Evolutionary conservation across 2,329 filamentous ascomycete species (phyloP).

Genomic region (Chalaropsis ovoidea): DNA sequence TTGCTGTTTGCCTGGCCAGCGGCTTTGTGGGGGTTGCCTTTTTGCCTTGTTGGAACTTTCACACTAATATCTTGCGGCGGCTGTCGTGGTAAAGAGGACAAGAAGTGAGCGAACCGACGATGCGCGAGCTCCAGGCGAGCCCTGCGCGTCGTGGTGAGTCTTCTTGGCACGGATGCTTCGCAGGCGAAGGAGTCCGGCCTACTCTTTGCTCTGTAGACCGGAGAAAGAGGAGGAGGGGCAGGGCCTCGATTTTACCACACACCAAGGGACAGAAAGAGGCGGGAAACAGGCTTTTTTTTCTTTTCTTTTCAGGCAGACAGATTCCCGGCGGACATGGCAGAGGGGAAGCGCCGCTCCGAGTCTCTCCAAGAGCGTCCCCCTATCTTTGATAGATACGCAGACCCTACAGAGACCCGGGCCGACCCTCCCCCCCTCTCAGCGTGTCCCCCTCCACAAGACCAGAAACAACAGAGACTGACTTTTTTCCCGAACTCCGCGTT

Average conservation of each 20-base stretch:
- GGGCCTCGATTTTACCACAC: constrained; percentile 10
- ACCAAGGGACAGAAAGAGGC: neutral
- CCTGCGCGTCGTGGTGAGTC: neutral
- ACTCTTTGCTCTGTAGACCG: constrained; percentile 10
- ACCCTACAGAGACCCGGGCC: neutral
- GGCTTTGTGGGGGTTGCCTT: constrained; percentile 1
- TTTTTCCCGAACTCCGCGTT: constrained; percentile 19
- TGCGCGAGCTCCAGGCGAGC: constrained; percentile 5
- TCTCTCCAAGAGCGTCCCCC: neutral
- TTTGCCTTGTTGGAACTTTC: constrained; percentile 19
- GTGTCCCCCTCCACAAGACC: constrained; percentile 6
- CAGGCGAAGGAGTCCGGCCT: neutral
- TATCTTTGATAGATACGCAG: neutral
- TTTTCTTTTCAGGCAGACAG: constrained; percentile 18
- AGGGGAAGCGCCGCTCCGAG: neutral
- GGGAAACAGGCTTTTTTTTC: constrained; percentile 11
- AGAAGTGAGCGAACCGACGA: constrained; percentile 2
- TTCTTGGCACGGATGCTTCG: constrained; percentile 3
- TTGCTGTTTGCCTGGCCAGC: neutral
- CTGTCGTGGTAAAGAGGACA: constrained; percentile 16
- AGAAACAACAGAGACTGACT: constrained; percentile 21
- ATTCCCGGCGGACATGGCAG: constrained; percentile 5
- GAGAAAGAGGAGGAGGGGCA: constrained; percentile 1
- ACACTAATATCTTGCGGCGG: constrained; percentile 22
- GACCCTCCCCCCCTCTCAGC: neutral